A percentile compares a stretch with the other conserved stretches of the same genome.
These are phyloP conservation scores for Puccinia horiana DNA, from an alignment of 1,284 basidiomycete species.

Conservation along the genomic window DNA sequence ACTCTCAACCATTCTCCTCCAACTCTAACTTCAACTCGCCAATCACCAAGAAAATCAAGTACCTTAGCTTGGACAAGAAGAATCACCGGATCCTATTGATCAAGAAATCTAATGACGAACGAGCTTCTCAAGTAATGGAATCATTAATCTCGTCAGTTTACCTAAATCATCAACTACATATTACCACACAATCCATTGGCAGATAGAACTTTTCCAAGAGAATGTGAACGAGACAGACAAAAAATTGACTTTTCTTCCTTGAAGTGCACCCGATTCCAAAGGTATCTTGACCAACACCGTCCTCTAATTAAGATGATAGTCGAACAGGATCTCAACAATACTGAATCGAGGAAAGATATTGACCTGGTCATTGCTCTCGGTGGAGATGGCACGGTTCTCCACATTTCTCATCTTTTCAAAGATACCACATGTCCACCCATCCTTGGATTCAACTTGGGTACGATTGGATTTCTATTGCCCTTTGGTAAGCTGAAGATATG, in stretches of 20 bases:
- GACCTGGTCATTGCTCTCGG: conserved; percentile 89
- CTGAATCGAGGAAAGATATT: conserved; percentile 58
- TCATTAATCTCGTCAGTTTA: conserved; percentile 59
- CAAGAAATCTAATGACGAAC: conserved; percentile 62
- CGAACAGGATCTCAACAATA: conserved; percentile 64
- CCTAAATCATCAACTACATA: not conserved
- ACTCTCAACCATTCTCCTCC: conserved; percentile 9
- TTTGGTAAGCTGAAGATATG: conserved; percentile 68
- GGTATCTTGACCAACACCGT: conserved; percentile 61
- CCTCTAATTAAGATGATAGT: conserved; percentile 74
- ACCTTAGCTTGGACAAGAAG: conserved; percentile 54
- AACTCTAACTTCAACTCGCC: conserved; percentile 1
- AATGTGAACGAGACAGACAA: conserved; percentile 60
- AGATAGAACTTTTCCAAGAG: conserved; percentile 57
- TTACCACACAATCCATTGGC: not conserved
- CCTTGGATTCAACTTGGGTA: conserved; percentile 93
- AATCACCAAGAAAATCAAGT: conserved; percentile 19
- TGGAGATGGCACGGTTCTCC: conserved; percentile 92
- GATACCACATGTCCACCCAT: conserved; percentile 87
- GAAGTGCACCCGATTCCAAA: conserved; percentile 53
- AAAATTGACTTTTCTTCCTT: conserved; percentile 55
- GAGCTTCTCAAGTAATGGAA: conserved; percentile 60
- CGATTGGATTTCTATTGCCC: conserved; percentile 87
- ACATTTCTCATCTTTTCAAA: conserved; percentile 88
- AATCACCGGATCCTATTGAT: conserved; percentile 60